Conservation (phyloP, 768 basidiomycete genomes). For the Tephrocybe sp. region DNA sequence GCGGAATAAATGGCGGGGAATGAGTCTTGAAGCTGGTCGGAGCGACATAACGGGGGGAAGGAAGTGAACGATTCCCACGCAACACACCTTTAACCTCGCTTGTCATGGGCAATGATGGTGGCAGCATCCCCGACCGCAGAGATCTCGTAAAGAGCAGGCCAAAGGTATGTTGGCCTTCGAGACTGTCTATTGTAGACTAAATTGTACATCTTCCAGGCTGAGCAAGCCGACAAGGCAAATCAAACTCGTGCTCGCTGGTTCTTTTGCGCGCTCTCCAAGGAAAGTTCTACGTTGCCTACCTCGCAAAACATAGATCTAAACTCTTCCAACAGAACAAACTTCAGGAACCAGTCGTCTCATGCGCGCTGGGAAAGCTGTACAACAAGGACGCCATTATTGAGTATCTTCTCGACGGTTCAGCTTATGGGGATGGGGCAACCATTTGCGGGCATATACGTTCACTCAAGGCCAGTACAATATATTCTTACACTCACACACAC, state of each 20-base stretch:
- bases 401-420: conserved; percentile 76
- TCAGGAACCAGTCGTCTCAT: conserved; percentile 86
- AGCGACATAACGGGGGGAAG: conserved; percentile 5
- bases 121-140: conserved; percentile 81
- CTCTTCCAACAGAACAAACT: conserved; percentile 59
- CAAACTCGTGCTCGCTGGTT: conserved; percentile 86
- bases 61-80: too few species aligned
- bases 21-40: conserved; percentile 4
- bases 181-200: background rate
- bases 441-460: conserved; percentile 88
- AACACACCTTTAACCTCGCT: background rate
- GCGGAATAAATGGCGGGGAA: conserved; percentile 14
- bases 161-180: conserved; percentile 52
- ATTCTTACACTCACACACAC: too few species aligned
- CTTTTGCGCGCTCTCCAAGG: conserved; percentile 95
- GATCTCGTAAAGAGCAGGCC: conserved; percentile 73
- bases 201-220: conserved; percentile 42
- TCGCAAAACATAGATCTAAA: background rate
- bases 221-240: conserved; percentile 89
- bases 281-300: conserved; percentile 27
- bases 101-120: conserved; percentile 84
- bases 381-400: conserved; percentile 95
- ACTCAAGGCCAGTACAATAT: conserved; percentile 73
- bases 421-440: conserved; percentile 87
- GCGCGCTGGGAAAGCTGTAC: conserved; percentile 90